phyloP scores from a whole-genome alignment of 768 basidiomycete genomes.

The Lanmaoa pseudosensibilis region DNA sequence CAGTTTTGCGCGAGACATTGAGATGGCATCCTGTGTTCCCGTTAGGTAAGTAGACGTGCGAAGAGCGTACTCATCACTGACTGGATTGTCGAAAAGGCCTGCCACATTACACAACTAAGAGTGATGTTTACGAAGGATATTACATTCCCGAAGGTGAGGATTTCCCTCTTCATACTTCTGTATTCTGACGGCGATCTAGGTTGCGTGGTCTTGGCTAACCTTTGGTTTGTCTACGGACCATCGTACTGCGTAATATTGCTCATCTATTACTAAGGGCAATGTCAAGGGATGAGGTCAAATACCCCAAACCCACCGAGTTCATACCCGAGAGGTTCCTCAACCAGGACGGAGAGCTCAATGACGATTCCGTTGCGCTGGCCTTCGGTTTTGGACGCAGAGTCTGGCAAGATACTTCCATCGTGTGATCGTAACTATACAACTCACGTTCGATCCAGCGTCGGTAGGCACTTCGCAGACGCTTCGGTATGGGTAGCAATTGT shows the following conservation, averaged over 20 bases:
- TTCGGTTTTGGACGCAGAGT: slow-evolving; percentile 34
- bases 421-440: neutral
- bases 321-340: slow-evolving; percentile 31
- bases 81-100: slow-evolving; percentile 20
- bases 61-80: neutral
- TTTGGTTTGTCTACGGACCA: slow-evolving; percentile 22
- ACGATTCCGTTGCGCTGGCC: slow-evolving; percentile 21
- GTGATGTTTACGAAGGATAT: slow-evolving; percentile 27
- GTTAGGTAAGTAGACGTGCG: slow-evolving; percentile 18
- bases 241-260: neutral
- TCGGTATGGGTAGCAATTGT: slow-evolving; percentile 34
- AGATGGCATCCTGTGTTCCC: slow-evolving; percentile 37
- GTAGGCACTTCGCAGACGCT: slow-evolving; percentile 32
- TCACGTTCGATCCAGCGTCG: slow-evolving; percentile 21
- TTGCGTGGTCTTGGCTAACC: slow-evolving; percentile 31
- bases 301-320: slow-evolving; percentile 29
- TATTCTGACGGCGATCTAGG: slow-evolving; percentile 24
- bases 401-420: slow-evolving; percentile 15
- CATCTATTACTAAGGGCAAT: slow-evolving; percentile 26
- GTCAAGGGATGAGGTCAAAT: slow-evolving; percentile 28
- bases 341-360: slow-evolving; percentile 25
- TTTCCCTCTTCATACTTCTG: neutral
- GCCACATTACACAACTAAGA: slow-evolving; percentile 28
- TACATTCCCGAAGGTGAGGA: slow-evolving; percentile 28
- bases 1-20: slow-evolving; percentile 36